These are phyloP conservation scores for Crucibulum parvulum DNA, from an alignment of 1,284 basidiomycete species.

Conservation along the genomic window DNA sequence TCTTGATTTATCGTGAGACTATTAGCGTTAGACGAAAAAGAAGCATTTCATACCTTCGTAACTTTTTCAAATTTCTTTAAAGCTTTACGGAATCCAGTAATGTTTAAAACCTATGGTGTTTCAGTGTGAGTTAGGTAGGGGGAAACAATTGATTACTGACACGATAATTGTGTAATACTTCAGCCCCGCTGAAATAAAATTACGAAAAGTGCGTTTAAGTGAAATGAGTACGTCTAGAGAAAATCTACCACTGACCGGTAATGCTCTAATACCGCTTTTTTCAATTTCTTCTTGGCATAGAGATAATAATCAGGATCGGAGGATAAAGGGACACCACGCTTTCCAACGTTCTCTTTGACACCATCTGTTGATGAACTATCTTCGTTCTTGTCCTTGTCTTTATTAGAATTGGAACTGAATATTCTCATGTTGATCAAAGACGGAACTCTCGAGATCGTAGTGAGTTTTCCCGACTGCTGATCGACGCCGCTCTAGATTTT, in stretches of 20 bases:
- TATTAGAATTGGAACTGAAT: conserved; percentile 4
- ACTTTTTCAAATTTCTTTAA: conserved; percentile 95
- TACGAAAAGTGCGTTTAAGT: not conserved
- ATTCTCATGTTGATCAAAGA: not conserved
- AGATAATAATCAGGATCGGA: conserved; percentile 82
- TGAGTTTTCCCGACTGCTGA: too few species aligned
- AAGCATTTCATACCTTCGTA: conserved; percentile 61
- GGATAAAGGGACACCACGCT: conserved; percentile 21
- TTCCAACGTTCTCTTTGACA: not conserved
- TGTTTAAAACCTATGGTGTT: conserved; percentile 75
- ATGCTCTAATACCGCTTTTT: conserved; percentile 85
- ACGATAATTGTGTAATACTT: conserved; percentile 87
- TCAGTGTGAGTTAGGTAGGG: conserved; percentile 1
- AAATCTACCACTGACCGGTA: conserved; percentile 64
- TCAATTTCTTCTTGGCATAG: conserved; percentile 83
- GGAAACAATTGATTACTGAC: conserved; percentile 50
- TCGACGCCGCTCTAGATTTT: not conserved
- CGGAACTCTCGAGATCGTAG: not conserved
- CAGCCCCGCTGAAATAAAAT: conserved; percentile 58
- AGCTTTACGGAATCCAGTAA: conserved; percentile 91
- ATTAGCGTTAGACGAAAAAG: not conserved
- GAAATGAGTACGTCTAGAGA: not conserved
- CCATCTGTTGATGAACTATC: conserved; percentile 3
- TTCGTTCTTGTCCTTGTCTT: conserved; percentile 23
- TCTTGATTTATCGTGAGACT: conserved; percentile 36